Evolutionary conservation across 768 basidiomycete genomes (phyloP).

Genomic region (Boletus sp.): DNA sequence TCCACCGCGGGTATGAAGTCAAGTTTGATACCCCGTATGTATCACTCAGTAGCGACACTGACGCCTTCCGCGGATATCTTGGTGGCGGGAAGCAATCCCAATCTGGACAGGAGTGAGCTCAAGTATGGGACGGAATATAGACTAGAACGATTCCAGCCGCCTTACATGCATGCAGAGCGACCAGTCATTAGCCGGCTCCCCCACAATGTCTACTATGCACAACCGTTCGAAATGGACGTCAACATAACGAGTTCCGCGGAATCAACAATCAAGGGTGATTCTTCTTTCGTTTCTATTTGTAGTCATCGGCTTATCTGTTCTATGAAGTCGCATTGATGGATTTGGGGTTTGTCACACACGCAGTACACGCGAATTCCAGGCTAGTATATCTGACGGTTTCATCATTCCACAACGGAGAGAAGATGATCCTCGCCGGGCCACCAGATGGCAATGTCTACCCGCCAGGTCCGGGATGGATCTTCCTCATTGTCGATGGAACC

Average conservation of each 20-base stretch:
- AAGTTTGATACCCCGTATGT: slow-evolving; percentile 69
- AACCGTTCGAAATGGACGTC: slow-evolving; percentile 46
- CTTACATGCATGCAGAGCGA: slow-evolving; percentile 65
- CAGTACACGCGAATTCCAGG: slow-evolving; percentile 73
- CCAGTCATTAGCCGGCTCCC: slow-evolving; percentile 45
- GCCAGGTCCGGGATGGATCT: slow-evolving; percentile 79
- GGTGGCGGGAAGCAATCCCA: slow-evolving; percentile 84
- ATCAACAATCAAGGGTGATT: slow-evolving; percentile 50
- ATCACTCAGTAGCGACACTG: slow-evolving; percentile 81
- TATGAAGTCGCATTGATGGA: slow-evolving; percentile 70
- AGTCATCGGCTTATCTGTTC: slow-evolving; percentile 5
- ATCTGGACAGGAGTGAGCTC: slow-evolving; percentile 69
- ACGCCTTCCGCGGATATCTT: slow-evolving; percentile 69
- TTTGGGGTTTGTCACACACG: slow-evolving; percentile 77
- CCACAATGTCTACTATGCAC: slow-evolving; percentile 41
- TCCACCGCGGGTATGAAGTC: slow-evolving; percentile 53
- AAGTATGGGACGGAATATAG: slow-evolving; percentile 84
- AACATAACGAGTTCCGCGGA: slow-evolving; percentile 28
- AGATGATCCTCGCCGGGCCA: slow-evolving; percentile 60
- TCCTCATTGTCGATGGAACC: slow-evolving; percentile 60
- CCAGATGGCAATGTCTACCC: slow-evolving; percentile 66
- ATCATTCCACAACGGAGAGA: slow-evolving; percentile 39
- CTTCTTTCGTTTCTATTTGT: background rate
- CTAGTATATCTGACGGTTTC: slow-evolving; percentile 59
- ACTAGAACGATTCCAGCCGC: slow-evolving; percentile 82